A percentile compares a stretch with the other conserved stretches of the same genome.
Conservation (phyloP, 306 rosid genomes). For the Quercus mongolica region DNA sequence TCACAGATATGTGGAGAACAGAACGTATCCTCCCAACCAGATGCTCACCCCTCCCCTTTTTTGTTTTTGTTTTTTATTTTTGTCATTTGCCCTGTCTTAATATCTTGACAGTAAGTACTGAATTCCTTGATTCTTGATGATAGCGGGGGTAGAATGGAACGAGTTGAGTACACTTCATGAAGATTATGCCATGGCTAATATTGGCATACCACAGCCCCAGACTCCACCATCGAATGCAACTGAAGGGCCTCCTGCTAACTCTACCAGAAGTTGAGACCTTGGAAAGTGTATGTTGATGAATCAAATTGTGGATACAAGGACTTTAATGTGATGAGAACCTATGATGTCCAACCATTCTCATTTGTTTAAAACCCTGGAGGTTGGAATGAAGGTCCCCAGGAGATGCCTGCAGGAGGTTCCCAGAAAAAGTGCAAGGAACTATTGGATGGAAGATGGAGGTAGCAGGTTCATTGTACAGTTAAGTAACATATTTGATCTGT, state of each 20-base stretch:
- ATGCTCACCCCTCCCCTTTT: not conserved
- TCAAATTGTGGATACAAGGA: slow-evolving; percentile 20
- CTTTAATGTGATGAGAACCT: slow-evolving; percentile 32
- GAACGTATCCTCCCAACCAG: slow-evolving; percentile 58
- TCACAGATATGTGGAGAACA: slow-evolving; percentile 93
- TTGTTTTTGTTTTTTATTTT: not conserved
- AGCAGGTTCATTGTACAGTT: slow-evolving; percentile 61
- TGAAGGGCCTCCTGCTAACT: slow-evolving; percentile 49
- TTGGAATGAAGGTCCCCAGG: slow-evolving; percentile 54
- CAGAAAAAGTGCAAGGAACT: slow-evolving; percentile 21
- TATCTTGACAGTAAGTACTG: not conserved
- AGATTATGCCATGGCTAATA: slow-evolving; percentile 43
- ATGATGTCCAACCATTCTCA: slow-evolving; percentile 38
- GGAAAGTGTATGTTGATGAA: slow-evolving; percentile 9
- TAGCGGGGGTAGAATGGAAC: slow-evolving; percentile 81
- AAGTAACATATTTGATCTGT: slow-evolving; percentile 25
- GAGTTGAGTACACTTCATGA: slow-evolving; percentile 51
- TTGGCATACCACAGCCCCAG: slow-evolving; percentile 38
- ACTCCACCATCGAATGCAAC: slow-evolving; percentile 40
- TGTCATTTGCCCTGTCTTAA: not conserved
- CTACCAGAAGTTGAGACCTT: slow-evolving; percentile 42
- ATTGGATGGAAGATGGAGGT: slow-evolving; percentile 26
- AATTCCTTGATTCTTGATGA: slow-evolving; percentile 40
- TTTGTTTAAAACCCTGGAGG: slow-evolving; percentile 17
- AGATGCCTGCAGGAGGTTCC: slow-evolving; percentile 24